Percentiles rank a stretch among this genome's conserved stretches.
These are phyloP conservation scores for Musa schizocarpa DNA, from an alignment of 176 grass and related monocot species.

Conservation along the genomic window DNA sequence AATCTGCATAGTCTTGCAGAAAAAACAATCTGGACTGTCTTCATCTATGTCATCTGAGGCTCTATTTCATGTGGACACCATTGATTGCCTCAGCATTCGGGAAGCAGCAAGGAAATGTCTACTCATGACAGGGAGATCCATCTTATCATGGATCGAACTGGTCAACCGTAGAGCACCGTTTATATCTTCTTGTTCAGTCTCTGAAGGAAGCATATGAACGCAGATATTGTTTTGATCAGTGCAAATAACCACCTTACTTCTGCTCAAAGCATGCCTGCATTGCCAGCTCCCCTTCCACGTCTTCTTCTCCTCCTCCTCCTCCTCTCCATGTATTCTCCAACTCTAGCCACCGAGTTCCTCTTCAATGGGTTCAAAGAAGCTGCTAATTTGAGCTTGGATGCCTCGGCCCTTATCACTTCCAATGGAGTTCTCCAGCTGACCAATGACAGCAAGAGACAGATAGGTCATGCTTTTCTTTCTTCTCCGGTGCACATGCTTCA, in stretches of 20 bases:
- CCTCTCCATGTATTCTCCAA: neutral
- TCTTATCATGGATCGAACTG: no score
- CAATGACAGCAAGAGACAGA: neutral
- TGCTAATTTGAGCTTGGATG: slow-evolving; percentile 1
- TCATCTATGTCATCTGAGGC: neutral
- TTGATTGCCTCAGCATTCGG: no score
- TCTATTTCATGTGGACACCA: no score
- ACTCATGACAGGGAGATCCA: no score
- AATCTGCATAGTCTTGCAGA: no score
- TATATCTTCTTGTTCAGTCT: no score
- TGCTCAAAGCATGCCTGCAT: neutral
- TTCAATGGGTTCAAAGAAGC: slow-evolving; percentile 9
- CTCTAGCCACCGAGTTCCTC: neutral
- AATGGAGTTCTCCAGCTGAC: slow-evolving; percentile 17
- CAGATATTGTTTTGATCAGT: no score
- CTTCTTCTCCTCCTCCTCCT: neutral
- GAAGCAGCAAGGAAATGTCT: no score
- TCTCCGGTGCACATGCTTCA: neutral
- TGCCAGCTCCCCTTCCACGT: neutral
- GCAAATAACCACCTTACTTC: neutral
- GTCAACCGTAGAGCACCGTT: no score
- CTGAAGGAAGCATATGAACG: no score
- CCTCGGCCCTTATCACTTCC: neutral
- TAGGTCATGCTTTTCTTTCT: slow-evolving; percentile 6
- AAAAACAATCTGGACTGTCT: no score